Conservation (phyloP, 1,139 yeast species). For the Eremothecium gossypii region DNA sequence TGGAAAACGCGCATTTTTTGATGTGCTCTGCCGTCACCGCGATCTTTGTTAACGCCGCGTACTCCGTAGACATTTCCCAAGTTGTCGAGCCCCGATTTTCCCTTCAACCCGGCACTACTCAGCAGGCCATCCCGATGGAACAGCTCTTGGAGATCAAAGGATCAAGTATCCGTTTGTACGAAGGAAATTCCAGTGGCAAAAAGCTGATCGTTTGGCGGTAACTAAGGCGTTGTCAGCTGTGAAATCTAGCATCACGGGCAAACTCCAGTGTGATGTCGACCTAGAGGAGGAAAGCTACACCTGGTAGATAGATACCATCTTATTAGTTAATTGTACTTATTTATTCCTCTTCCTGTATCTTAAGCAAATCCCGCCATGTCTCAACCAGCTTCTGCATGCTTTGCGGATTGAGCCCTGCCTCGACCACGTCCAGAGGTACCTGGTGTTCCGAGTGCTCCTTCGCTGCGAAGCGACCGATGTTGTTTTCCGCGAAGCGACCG, state of each 20-base stretch:
- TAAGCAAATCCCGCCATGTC: conserved; percentile 42
- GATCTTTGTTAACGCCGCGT: conserved; percentile 30
- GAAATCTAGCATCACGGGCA: conserved; percentile 24
- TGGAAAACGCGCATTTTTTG: conserved; percentile 58
- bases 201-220: too few species aligned
- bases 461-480: conserved; percentile 62
- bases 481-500: too few species aligned
- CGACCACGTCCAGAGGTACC: conserved; percentile 84
- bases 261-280: conserved; percentile 31
- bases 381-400: conserved; percentile 57
- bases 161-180: too few species aligned
- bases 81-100: not conserved
- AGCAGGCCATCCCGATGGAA: not conserved
- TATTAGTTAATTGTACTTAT: not conserved
- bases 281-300: conserved; percentile 37
- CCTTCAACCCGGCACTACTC: not conserved
- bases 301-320: conserved; percentile 24
- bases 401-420: conserved; percentile 61
- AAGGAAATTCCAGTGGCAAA: too few species aligned
- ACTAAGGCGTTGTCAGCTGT: too few species aligned
- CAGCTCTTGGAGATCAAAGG: too few species aligned
- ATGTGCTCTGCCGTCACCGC: conserved; percentile 43
- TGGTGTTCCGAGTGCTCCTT: conserved; percentile 84
- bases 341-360: conserved; percentile 23
- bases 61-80: conserved; percentile 7